phyloP scores from a whole-genome alignment of 257 asterid species.

The Nicotiana tomentosiformis region DNA sequence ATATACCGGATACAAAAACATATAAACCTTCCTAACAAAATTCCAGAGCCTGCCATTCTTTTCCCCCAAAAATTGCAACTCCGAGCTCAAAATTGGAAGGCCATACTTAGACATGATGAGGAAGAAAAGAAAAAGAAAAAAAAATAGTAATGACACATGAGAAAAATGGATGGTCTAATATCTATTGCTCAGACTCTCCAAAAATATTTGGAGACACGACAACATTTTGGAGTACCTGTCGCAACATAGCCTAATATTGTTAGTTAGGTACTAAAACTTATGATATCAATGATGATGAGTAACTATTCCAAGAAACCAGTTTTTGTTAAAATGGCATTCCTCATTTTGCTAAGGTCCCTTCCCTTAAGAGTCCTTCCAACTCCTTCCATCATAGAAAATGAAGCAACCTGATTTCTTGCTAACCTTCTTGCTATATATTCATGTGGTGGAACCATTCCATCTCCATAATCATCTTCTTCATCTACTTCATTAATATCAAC shows the following conservation, averaged over 20 bases:
- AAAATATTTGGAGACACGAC: too few relatives aligned
- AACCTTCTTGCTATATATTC: constrained; percentile 41
- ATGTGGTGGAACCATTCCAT: constrained; percentile 52
- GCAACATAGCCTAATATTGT: not conserved
- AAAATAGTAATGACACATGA: not conserved
- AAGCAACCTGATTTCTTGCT: constrained; percentile 33
- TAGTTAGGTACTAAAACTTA: not conserved
- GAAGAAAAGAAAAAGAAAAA: not conserved
- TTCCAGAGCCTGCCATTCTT: not conserved
- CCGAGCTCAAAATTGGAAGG: not conserved
- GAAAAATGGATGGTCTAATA: not conserved
- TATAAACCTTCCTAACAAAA: constrained; percentile 18
- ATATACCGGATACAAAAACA: not conserved
- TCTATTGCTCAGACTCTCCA: not conserved
- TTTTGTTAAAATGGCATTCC: constrained; percentile 50
- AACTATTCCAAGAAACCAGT: constrained; percentile 61
- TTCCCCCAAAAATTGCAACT: not conserved
- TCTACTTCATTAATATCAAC: not conserved
- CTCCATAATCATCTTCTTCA: constrained; percentile 18
- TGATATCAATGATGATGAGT: not conserved
- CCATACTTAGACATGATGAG: not conserved
- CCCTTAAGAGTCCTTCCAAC: constrained; percentile 71
- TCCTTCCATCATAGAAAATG: constrained; percentile 71
- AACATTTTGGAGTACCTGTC: too few relatives aligned
- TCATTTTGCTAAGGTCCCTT: constrained; percentile 51